Conservation (phyloP, 805 yeast genomes). For the Metschnikowia colocasiae region DNA sequence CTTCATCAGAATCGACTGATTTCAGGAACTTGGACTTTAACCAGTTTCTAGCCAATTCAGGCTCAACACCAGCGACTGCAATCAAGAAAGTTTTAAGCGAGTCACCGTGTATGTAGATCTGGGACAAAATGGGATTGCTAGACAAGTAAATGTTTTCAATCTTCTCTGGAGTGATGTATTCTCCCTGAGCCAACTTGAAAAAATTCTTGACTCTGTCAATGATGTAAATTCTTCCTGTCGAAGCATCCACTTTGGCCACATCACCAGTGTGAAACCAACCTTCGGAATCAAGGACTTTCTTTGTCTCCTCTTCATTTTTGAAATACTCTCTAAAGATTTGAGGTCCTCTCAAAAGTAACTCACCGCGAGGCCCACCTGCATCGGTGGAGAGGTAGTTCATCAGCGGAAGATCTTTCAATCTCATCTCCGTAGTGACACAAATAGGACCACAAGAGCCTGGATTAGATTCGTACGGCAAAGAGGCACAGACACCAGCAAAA, state of each 20-base stretch:
- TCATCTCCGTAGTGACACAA: slow-evolving; percentile 19
- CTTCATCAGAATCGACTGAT: slow-evolving; percentile 11
- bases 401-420: slow-evolving; percentile 23
- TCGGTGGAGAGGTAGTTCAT: slow-evolving; percentile 23
- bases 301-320: slow-evolving; percentile 26
- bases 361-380: slow-evolving; percentile 28
- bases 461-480: slow-evolving; percentile 18
- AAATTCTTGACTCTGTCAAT: slow-evolving; percentile 30
- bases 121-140: slow-evolving; percentile 46
- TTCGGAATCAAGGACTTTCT: slow-evolving; percentile 17
- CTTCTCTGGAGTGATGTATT: slow-evolving; percentile 20
- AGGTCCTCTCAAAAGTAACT: slow-evolving; percentile 25
- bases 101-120: slow-evolving; percentile 63
- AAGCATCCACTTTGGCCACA: slow-evolving; percentile 48
- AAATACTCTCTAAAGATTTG: slow-evolving; percentile 25
- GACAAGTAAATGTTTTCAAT: slow-evolving; percentile 27
- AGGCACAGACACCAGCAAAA: slow-evolving; percentile 23
- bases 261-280: slow-evolving; percentile 32
- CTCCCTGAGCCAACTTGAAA: slow-evolving; percentile 22
- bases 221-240: slow-evolving; percentile 16
- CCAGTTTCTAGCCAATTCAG: slow-evolving; percentile 23
- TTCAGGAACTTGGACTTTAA: slow-evolving; percentile 8
- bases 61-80: slow-evolving; percentile 61
- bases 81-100: slow-evolving; percentile 53
- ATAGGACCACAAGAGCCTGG: slow-evolving; percentile 26